Evolutionary conservation across 169 alveolate species (phyloP).

Genomic region (Theileria luwenshuni): DNA sequence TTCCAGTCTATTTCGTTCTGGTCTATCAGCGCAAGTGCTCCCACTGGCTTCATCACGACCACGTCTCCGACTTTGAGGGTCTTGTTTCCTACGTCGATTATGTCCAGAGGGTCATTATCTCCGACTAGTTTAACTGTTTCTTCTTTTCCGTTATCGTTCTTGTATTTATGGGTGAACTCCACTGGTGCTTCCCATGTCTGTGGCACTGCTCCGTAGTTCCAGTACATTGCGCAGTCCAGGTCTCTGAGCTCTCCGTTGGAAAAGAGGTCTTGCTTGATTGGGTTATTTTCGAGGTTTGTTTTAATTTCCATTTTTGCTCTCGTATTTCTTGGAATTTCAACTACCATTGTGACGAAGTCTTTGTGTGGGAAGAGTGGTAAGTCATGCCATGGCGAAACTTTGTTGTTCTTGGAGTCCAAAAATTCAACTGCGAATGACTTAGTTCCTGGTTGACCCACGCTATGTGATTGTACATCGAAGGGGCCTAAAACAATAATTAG

Average conservation of each 20-base stretch:
- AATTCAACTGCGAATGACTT: constrained; percentile 38
- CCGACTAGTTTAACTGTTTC: constrained; percentile 70
- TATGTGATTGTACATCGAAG: constrained; percentile 14
- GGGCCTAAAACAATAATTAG: background rate
- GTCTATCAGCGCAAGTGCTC: constrained; percentile 89
- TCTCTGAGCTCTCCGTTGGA: constrained; percentile 69
- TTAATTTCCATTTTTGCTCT: constrained; percentile 75
- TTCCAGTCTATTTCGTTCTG: constrained; percentile 92
- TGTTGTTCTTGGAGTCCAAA: constrained; percentile 39
- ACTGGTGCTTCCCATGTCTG: constrained; percentile 92
- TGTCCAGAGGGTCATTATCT: constrained; percentile 92
- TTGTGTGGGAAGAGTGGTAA: constrained; percentile 39
- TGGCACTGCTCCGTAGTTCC: constrained; percentile 93
- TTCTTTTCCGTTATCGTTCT: constrained; percentile 12
- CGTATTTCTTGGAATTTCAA: constrained; percentile 74
- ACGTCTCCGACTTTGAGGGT: constrained; percentile 72
- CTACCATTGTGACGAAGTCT: constrained; percentile 67
- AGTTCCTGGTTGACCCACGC: constrained; percentile 45
- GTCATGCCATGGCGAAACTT: constrained; percentile 64
- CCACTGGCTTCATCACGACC: constrained; percentile 82
- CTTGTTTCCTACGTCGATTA: constrained; percentile 79
- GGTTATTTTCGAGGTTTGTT: constrained; percentile 65
- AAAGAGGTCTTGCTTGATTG: constrained; percentile 72
- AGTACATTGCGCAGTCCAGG: constrained; percentile 82
- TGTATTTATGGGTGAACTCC: constrained; percentile 49